phyloP scores from a whole-genome alignment of 768 basidiomycete species.

The Trametes meyenii region DNA sequence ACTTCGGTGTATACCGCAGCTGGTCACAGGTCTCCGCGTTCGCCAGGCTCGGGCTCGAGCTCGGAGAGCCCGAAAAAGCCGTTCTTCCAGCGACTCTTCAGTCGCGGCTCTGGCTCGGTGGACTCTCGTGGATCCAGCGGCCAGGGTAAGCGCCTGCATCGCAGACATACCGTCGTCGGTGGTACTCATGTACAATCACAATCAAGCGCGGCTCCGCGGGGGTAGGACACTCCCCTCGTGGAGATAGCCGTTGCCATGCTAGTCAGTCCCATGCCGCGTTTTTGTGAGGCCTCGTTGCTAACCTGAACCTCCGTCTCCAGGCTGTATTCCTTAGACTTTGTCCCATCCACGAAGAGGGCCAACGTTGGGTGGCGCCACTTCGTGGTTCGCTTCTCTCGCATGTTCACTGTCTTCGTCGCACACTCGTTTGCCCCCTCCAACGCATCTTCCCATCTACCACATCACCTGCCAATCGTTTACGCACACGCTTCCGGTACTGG shows the following conservation, averaged over 20 bases:
- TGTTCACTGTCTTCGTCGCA: background rate
- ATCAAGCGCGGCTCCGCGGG: conserved; percentile 19
- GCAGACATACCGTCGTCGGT: conserved; percentile 24
- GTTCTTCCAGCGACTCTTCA: conserved; percentile 64
- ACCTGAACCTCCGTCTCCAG: background rate
- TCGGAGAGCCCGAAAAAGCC: conserved; percentile 48
- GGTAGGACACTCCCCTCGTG: conserved; percentile 13
- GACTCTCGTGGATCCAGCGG: conserved; percentile 26
- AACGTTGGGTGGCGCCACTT: background rate
- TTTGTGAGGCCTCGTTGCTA: background rate
- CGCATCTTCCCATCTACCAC: conserved; percentile 5
- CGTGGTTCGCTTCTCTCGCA: background rate
- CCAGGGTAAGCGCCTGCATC: conserved; percentile 27
- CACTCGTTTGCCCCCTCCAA: background rate
- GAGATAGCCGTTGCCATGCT: conserved; percentile 1
- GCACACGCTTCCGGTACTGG: conserved; percentile 13
- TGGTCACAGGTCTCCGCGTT: conserved; percentile 59
- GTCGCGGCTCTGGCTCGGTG: conserved; percentile 29
- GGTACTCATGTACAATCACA: conserved; percentile 22
- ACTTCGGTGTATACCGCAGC: conserved; percentile 56
- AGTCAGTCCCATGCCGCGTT: conserved; percentile 5
- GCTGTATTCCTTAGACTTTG: background rate
- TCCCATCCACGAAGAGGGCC: background rate
- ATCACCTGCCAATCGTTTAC: background rate
- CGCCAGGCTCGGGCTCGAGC: conserved; percentile 43